These are phyloP conservation scores for Omphalotus guepiniiformis DNA, from an alignment of 768 basidiomycete genomes.

Conservation along the genomic window DNA sequence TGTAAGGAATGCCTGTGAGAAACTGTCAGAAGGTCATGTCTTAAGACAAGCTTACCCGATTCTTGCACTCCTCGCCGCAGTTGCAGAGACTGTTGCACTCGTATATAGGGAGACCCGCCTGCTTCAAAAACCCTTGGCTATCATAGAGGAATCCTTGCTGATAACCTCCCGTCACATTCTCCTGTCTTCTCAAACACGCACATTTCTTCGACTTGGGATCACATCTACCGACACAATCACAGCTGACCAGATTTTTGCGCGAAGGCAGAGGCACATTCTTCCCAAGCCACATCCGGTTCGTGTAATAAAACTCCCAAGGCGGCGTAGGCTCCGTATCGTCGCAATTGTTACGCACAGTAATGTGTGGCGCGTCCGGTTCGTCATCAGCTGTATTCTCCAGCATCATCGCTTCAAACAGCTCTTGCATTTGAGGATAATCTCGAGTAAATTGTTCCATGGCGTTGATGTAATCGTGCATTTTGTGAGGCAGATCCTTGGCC, in stretches of 20 bases:
- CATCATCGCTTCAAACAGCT: slow-evolving; percentile 64
- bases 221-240: slow-evolving; percentile 73
- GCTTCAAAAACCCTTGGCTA: slow-evolving; percentile 47
- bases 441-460: slow-evolving; percentile 37
- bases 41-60: slow-evolving; percentile 52
- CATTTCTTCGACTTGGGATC: slow-evolving; percentile 73
- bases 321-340: slow-evolving; percentile 63
- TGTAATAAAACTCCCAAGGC: slow-evolving; percentile 84
- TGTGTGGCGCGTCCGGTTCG: slow-evolving; percentile 66
- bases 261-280: slow-evolving; percentile 67
- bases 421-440: slow-evolving; percentile 38
- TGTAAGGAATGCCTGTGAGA: not conserved
- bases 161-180: slow-evolving; percentile 30
- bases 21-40: not conserved
- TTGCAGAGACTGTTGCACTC: slow-evolving; percentile 84
- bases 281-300: slow-evolving; percentile 75
- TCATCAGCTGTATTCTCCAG: slow-evolving; percentile 57
- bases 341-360: slow-evolving; percentile 64
- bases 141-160: slow-evolving; percentile 66
- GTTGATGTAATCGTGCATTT: slow-evolving; percentile 64
- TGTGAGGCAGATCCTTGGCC: not conserved
- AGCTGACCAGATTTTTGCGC: slow-evolving; percentile 52
- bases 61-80: slow-evolving; percentile 78
- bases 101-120: slow-evolving; percentile 59
- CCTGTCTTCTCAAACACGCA: slow-evolving; percentile 60